Evolutionary conservation across 345 rosid species (phyloP), one percentile per base, ranked within the genome.

Genomic region (Boechera stricta): DNA sequence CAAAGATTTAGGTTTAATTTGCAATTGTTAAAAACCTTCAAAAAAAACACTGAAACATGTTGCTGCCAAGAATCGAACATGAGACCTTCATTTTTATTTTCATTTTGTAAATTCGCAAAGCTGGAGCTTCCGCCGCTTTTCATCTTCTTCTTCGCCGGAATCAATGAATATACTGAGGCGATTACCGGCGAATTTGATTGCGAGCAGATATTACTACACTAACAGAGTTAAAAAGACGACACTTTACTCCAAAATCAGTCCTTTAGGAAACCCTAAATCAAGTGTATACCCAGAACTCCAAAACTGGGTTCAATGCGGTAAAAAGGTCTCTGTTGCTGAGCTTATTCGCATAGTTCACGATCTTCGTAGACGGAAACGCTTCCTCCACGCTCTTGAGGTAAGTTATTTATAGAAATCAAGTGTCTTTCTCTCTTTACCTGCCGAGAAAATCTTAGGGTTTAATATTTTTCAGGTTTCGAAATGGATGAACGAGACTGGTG

Each of bases 341-440:
- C 87, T 94, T 74, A 87, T 90, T 69, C 96, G 94, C 52, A 87
- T 94, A 45, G 77, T 94, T 64, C 92, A 79, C n/a, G 97, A 94
- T 53, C 86, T 91, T 62, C 96, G 97, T 57, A 78, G 82, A 82
- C 86, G 96, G 57, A 88, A 85, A 68, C 91, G 98, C 49, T 94
- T 82, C 84, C 51, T 80, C 72, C 98, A 94, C 53, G 94, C 98
- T 32, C 91, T 94, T 24, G 87, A 94, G 97, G 95, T 90, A 55
- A 52, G 84, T 3, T 7, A 10, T 8, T 42, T 7, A 3, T 29
- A 13, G 10, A 35, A 33, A 36, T 57, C 33, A 16, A 12, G 33
- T 1, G 3, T 33, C 52, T 53, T 71, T 51, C 16, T 68, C 10
- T 57, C 73, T 32, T 65, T 59, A 67, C 38, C 71, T 48, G 28